A percentile compares a stretch with the other conserved stretches of the same genome.
These are phyloP conservation scores for Fusarium fracticaudum DNA, from an alignment of 2,329 filamentous ascomycete genomes.

Conservation along the genomic window DNA sequence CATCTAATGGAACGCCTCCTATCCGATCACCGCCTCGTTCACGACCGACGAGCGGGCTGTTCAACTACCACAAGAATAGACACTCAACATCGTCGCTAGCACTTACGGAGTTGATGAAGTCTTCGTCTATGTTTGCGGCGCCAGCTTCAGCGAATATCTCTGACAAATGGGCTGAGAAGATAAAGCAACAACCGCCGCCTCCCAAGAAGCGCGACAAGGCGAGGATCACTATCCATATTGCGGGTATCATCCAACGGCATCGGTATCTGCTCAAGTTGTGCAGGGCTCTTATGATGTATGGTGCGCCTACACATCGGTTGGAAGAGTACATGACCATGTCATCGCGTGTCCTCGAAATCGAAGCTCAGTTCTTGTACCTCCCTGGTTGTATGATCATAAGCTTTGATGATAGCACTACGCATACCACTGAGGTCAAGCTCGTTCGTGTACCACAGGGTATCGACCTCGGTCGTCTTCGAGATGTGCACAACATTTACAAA, in stretches of 20 bases:
- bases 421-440: constrained; percentile 83
- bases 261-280: constrained; percentile 87
- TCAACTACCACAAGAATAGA: constrained; percentile 54
- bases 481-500: constrained; percentile 82
- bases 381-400: constrained; percentile 95
- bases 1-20: constrained; percentile 45
- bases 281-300: constrained; percentile 86
- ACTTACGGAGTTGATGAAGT: constrained; percentile 62
- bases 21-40: constrained; percentile 45
- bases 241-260: constrained; percentile 79
- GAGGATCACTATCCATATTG: constrained; percentile 67
- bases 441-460: constrained; percentile 75
- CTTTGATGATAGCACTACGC: constrained; percentile 78
- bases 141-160: constrained; percentile 57
- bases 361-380: constrained; percentile 89
- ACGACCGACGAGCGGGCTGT: constrained; percentile 51
- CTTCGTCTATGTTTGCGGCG: constrained; percentile 62
- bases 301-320: constrained; percentile 88
- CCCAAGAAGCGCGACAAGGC: constrained; percentile 51
- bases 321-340: constrained; percentile 95
- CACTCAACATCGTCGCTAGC: constrained; percentile 56
- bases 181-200: constrained; percentile 50
- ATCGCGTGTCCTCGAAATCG: constrained; percentile 86
- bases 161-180: constrained; percentile 56
- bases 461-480: constrained; percentile 77